phyloP scores from a whole-genome alignment of 257 asterid species.

The Cordia subcordata region DNA sequence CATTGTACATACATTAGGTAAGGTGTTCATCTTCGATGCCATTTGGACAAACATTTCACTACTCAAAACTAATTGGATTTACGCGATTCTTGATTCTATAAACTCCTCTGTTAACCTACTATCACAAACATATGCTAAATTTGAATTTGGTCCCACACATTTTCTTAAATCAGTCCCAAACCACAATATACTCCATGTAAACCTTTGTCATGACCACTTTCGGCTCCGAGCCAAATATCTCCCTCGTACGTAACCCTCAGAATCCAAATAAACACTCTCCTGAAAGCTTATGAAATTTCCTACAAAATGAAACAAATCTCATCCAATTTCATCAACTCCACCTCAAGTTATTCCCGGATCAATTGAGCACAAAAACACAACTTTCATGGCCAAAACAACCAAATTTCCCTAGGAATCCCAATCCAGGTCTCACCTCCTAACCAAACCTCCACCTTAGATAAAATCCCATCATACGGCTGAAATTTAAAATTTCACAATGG shows the following conservation, averaged over 20 bases:
- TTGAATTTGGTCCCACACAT: conserved; percentile 13
- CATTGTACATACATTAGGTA: too few relatives aligned
- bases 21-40: too few relatives aligned
- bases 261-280: conserved; percentile 5
- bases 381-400: conserved; percentile 21
- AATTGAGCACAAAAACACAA: conserved; percentile 72
- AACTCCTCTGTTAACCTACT: conserved; percentile 19
- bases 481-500: conserved; percentile 45
- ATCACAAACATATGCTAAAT: not conserved
- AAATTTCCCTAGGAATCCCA: conserved; percentile 23
- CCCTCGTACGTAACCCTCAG: not conserved
- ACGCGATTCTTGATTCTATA: conserved; percentile 21
- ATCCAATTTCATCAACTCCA: conserved; percentile 17
- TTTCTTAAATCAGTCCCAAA: conserved; percentile 23
- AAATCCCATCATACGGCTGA: conserved; percentile 48
- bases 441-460: conserved; percentile 48
- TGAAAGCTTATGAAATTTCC: conserved; percentile 50
- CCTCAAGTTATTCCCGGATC: conserved; percentile 28
- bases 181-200: conserved; percentile 20
- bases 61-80: too few relatives aligned
- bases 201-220: conserved; percentile 39
- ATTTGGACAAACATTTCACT: too few relatives aligned
- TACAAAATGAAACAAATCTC: conserved; percentile 20
- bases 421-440: conserved; percentile 29
- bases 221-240: conserved; percentile 26